Evolutionary conservation across 495 filamentous ascomycete genomes (phyloP).

Genomic region (Neurospora sp.): DNA sequence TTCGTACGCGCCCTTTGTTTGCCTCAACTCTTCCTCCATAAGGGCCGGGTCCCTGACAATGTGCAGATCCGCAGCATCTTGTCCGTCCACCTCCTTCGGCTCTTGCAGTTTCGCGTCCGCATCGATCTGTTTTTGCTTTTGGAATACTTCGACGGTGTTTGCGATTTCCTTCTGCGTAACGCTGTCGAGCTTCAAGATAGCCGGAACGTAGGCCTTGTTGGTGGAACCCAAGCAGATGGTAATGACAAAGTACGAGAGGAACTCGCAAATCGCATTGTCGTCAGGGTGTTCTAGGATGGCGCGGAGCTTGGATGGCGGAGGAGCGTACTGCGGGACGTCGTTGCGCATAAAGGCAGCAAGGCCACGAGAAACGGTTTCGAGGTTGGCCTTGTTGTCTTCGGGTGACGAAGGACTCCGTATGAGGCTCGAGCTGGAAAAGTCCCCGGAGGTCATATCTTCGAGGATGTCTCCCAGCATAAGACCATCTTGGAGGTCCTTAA

Average conservation of each 20-base stretch:
- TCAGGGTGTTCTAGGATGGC: conserved; percentile 26
- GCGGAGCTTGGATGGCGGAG: conserved; percentile 26
- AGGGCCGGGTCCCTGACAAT: conserved; percentile 19
- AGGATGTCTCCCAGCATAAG: conserved; percentile 62
- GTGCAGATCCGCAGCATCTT: conserved; percentile 2
- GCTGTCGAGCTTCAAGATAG: conserved; percentile 21
- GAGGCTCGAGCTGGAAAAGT: conserved; percentile 58
- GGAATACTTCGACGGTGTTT: conserved; percentile 23
- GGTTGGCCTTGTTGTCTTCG: conserved; percentile 46
- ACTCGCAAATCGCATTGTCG: conserved; percentile 37
- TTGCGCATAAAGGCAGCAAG: conserved; percentile 52
- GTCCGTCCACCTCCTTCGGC: conserved; percentile 2
- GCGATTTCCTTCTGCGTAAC: conserved; percentile 24
- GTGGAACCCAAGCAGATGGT: conserved; percentile 50
- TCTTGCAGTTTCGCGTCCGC: not conserved
- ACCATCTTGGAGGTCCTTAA: conserved; percentile 64
- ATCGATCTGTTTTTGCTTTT: conserved; percentile 10
- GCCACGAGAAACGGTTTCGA: conserved; percentile 59
- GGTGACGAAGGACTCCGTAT: conserved; percentile 45
- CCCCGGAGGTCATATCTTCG: conserved; percentile 45
- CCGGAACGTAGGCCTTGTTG: conserved; percentile 43
- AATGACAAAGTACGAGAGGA: conserved; percentile 53
- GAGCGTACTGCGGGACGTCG: conserved; percentile 22
- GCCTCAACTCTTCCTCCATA: conserved; percentile 23
- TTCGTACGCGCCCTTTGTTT: conserved; percentile 18